Evolutionary conservation across 805 yeast genomes (phyloP).

Genomic region (Yarrowia hollandica): DNA sequence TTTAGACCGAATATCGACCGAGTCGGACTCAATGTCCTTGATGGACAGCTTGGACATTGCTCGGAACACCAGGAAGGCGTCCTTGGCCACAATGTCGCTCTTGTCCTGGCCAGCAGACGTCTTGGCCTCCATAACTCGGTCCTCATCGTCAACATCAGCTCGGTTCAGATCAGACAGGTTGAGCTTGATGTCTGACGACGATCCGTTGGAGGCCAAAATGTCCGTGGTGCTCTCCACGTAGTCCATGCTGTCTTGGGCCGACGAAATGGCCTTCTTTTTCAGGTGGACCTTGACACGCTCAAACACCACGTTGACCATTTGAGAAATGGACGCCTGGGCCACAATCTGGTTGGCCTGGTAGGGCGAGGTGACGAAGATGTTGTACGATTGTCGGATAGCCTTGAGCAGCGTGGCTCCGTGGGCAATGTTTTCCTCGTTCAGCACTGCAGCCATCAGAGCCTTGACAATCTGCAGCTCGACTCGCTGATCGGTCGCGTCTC

Average conservation of each 20-base stretch:
- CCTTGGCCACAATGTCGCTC: conserved; percentile 73
- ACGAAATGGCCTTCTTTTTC: conserved; percentile 29
- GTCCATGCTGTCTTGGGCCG: background rate
- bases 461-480: conserved; percentile 91
- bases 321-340: conserved; percentile 94
- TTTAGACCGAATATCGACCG: conserved; percentile 76
- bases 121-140: conserved; percentile 39
- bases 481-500: conserved; percentile 86
- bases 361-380: conserved; percentile 81
- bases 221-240: conserved; percentile 6
- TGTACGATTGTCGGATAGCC: conserved; percentile 91
- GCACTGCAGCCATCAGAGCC: conserved; percentile 84
- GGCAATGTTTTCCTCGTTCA: conserved; percentile 76
- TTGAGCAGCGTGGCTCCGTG: conserved; percentile 87
- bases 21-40: conserved; percentile 65
- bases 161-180: conserved; percentile 39
- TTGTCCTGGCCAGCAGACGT: conserved; percentile 51
- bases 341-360: conserved; percentile 83
- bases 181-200: conserved; percentile 36
- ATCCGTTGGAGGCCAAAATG: background rate
- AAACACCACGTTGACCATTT: conserved; percentile 81
- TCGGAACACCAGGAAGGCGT: conserved; percentile 88
- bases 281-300: conserved; percentile 58
- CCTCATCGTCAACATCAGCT: conserved; percentile 37
- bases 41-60: conserved; percentile 93